Evolutionary conservation across 2,329 filamentous ascomycete species (phyloP).

Genomic region (Colletotrichum cordylinicola): DNA sequence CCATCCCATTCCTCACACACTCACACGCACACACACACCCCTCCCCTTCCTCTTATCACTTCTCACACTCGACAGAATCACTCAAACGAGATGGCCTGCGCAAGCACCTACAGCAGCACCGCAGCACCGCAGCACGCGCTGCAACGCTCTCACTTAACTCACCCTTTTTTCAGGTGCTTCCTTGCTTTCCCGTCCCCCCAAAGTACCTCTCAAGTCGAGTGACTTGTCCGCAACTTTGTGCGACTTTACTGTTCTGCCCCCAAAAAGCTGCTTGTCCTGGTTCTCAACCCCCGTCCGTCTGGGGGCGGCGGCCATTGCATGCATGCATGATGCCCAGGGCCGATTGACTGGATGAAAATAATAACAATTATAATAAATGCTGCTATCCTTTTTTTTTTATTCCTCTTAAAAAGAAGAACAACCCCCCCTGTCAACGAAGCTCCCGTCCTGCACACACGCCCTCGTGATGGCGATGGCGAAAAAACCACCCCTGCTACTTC

Average conservation of each 20-base stretch:
- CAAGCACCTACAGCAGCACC: not conserved
- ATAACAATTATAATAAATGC: not conserved
- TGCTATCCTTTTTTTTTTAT: not conserved
- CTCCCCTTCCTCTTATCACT: not conserved
- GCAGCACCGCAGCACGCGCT: slow-evolving; percentile 1
- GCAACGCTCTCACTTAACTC: not conserved
- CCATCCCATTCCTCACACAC: not conserved
- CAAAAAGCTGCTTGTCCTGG: not conserved
- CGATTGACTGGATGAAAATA: not conserved
- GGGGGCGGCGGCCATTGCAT: not conserved
- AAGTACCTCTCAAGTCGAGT: slow-evolving; percentile 12
- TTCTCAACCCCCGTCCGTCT: not conserved
- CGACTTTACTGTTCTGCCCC: not conserved
- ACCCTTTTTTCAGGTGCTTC: not conserved
- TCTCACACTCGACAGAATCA: slow-evolving; percentile 15
- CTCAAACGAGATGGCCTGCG: slow-evolving; percentile 17
- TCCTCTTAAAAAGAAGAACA: not conserved
- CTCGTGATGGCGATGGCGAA: not conserved
- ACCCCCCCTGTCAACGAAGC: not conserved
- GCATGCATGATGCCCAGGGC: not conserved
- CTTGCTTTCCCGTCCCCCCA: not conserved
- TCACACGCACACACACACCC: not conserved
- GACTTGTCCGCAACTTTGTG: not conserved
- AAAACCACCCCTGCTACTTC: not conserved
- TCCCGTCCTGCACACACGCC: not conserved